Evolutionary conservation across 2,329 filamentous ascomycete species (phyloP).

Genomic region (Sclerotinia glacialis): DNA sequence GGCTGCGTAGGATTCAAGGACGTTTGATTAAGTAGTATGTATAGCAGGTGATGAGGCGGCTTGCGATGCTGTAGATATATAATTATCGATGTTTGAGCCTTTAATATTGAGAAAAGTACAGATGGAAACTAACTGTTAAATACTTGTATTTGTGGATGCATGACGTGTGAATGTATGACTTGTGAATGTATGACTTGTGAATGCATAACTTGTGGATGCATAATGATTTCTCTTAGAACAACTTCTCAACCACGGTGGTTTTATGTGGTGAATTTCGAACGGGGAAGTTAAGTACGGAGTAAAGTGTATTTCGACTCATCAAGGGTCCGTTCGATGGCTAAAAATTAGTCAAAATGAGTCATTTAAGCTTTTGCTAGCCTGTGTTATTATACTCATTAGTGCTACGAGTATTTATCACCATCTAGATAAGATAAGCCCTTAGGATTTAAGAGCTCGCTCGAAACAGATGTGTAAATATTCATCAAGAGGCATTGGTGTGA

Average conservation of each 20-base stretch:
- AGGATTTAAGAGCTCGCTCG: background rate
- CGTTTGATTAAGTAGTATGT: background rate
- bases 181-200: no score
- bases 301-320: background rate
- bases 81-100: background rate
- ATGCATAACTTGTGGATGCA: no score
- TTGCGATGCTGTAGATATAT: background rate
- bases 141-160: background rate
- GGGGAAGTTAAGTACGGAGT: background rate
- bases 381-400: background rate
- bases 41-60: background rate
- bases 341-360: background rate
- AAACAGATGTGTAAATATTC: background rate
- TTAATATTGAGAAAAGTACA: background rate
- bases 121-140: background rate
- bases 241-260: background rate
- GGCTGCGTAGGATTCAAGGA: background rate
- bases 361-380: background rate
- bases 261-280: background rate
- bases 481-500: background rate
- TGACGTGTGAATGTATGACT: no score
- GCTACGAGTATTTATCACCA: background rate
- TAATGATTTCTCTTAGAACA: no score
- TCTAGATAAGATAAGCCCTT: background rate
- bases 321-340: background rate